Conservation (phyloP, 805 yeast species). For the Ogataea ganodermae region DNA sequence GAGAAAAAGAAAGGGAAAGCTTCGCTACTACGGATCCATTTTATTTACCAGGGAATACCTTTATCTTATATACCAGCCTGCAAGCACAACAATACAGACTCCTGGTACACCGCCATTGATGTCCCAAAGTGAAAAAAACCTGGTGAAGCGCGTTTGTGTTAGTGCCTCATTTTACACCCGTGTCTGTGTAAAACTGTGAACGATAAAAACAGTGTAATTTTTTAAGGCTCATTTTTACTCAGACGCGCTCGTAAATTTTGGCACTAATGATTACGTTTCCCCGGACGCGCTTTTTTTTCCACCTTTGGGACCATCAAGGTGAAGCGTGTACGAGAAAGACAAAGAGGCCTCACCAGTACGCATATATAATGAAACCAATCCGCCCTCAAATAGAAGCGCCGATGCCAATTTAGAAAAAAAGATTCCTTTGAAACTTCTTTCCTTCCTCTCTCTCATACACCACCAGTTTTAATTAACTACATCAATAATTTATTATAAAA, state of each 20-base stretch:
- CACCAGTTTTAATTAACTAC: slow-evolving; percentile 4
- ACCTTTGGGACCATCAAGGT: background rate
- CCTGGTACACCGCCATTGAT: background rate
- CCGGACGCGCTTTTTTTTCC: background rate
- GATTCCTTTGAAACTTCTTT: slow-evolving; percentile 1
- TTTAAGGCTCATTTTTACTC: slow-evolving; percentile 14
- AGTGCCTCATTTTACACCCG: slow-evolving; percentile 7
- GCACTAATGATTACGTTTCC: slow-evolving; percentile 1
- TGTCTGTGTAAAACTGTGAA: slow-evolving; percentile 5
- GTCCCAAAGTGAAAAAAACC: background rate
- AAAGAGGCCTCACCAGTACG: background rate
- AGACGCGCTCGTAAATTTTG: slow-evolving; percentile 2
- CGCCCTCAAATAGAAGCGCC: background rate
- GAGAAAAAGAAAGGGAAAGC: background rate
- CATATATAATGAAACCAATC: slow-evolving; percentile 6
- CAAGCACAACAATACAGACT: background rate
- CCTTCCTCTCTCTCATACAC: slow-evolving; percentile 11
- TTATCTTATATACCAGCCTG: slow-evolving; percentile 10
- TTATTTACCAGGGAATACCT: background rate
- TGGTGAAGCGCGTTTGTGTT: slow-evolving; percentile 5
- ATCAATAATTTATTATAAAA: slow-evolving; percentile 26
- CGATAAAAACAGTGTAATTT: background rate
- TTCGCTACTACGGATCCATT: background rate
- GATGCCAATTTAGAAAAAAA: background rate
- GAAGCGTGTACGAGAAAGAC: background rate